These are phyloP conservation scores for Vanderwaltozyma yarrowii DNA, from an alignment of 805 yeast species.

Conservation along the genomic window DNA sequence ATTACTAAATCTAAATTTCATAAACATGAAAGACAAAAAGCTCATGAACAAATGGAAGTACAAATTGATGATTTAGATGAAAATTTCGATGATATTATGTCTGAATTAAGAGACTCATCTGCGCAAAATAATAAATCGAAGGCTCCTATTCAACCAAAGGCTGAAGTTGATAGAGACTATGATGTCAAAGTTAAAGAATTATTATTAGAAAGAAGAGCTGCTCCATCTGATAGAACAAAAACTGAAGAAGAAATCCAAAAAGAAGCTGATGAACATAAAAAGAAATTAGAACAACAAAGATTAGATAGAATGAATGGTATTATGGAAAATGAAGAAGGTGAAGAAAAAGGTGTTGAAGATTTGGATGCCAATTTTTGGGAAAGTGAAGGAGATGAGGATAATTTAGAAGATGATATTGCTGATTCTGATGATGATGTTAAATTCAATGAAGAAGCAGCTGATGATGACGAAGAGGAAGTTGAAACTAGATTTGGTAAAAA, in stretches of 20 bases:
- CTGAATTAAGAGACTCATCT: constrained; percentile 30
- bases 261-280: constrained; percentile 51
- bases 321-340: constrained; percentile 34
- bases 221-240: constrained; percentile 72
- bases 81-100: constrained; percentile 60
- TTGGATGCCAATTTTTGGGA: constrained; percentile 63
- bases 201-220: constrained; percentile 63
- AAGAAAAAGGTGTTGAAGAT: constrained; percentile 55
- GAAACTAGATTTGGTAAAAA: constrained; percentile 1
- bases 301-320: constrained; percentile 64
- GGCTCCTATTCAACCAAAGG: constrained; percentile 17
- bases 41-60: constrained; percentile 49
- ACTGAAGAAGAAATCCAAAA: constrained; percentile 59
- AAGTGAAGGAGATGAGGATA: constrained; percentile 37
- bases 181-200: constrained; percentile 58
- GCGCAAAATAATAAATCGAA: constrained; percentile 8
- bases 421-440: constrained; percentile 34
- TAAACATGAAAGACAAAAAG: constrained; percentile 63
- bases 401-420: constrained; percentile 24
- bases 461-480: constrained; percentile 8
- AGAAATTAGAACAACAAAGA: constrained; percentile 58
- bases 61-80: constrained; percentile 62
- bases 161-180: constrained; percentile 39
- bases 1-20: constrained; percentile 74
- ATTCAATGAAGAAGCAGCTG: constrained; percentile 28